Conservation (phyloP, 306 rosid species). For the Quercus dentata region DNA sequence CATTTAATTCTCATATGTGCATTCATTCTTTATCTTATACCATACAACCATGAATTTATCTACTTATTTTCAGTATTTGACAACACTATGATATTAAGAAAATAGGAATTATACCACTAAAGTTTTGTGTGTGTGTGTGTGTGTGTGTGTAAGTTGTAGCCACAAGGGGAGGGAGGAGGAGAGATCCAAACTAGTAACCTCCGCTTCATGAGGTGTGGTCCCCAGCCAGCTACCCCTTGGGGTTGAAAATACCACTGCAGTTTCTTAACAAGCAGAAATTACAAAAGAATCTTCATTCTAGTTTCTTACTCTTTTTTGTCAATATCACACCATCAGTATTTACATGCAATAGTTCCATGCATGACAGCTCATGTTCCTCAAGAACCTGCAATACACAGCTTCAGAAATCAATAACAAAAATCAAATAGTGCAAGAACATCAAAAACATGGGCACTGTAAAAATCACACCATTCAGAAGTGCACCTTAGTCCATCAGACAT, state of each 20-base stretch:
- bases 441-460: not conserved
- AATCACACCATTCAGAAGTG: not conserved
- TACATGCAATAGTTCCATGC: slow-evolving; percentile 63
- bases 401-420: slow-evolving; percentile 16
- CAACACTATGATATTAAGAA: not conserved
- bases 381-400: slow-evolving; percentile 64
- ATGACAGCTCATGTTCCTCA: slow-evolving; percentile 78
- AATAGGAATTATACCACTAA: not conserved
- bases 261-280: not conserved
- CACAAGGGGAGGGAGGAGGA: too few species aligned
- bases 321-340: slow-evolving; percentile 68
- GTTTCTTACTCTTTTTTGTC: slow-evolving; percentile 73
- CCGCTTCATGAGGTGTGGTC: too few species aligned
- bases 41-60: too few species aligned
- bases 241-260: not conserved
- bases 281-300: not conserved
- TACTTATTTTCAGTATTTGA: not conserved
- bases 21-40: not conserved
- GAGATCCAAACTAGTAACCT: too few species aligned
- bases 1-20: not conserved
- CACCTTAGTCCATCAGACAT: not conserved
- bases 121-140: too few species aligned
- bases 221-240: too few species aligned
- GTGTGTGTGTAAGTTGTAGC: too few species aligned
- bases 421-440: slow-evolving; percentile 5